Evolutionary conservation across 2,329 filamentous ascomycete genomes (phyloP).

Genomic region (Colletotrichum brevisporum): DNA sequence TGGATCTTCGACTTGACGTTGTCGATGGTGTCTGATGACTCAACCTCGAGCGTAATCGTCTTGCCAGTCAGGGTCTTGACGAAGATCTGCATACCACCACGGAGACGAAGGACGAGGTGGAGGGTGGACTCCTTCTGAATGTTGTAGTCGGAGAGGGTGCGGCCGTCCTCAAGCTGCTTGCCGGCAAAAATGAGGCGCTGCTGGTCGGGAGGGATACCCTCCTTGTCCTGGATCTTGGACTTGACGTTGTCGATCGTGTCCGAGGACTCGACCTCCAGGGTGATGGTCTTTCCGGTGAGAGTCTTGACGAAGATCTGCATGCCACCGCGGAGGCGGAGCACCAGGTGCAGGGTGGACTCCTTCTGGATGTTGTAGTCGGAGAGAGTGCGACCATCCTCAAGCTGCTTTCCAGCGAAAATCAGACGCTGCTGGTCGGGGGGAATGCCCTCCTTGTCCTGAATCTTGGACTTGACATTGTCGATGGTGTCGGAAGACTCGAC

Average conservation of each 20-base stretch:
- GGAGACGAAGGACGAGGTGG: conserved; percentile 87
- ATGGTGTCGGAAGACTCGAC: conserved; percentile 85
- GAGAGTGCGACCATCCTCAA: conserved; percentile 66
- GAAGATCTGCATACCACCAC: conserved; percentile 92
- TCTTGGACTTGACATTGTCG: conserved; percentile 91
- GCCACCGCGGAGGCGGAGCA: conserved; percentile 78
- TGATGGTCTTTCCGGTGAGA: conserved; percentile 94
- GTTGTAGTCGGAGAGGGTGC: conserved; percentile 92
- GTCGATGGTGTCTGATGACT: conserved; percentile 91
- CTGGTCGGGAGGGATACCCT: conserved; percentile 95
- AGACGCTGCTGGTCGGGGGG: conserved; percentile 88
- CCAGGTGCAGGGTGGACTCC: conserved; percentile 80
- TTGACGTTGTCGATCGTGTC: conserved; percentile 98
- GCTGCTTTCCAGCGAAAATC: conserved; percentile 77
- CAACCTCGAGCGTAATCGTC: conserved; percentile 93
- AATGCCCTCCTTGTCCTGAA: conserved; percentile 92
- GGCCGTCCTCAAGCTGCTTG: conserved; percentile 96
- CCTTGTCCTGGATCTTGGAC: conserved; percentile 97
- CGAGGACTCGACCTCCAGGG: conserved; percentile 87
- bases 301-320: conserved; percentile 86
- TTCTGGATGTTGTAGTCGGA: conserved; percentile 72
- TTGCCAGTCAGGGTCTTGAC: conserved; percentile 92
- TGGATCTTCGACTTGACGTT: conserved; percentile 96
- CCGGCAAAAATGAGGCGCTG: conserved; percentile 97
- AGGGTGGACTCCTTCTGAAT: conserved; percentile 94